phyloP scores from a whole-genome alignment of 148 eudicot genomes.

The Camellia lanceoleosa region DNA sequence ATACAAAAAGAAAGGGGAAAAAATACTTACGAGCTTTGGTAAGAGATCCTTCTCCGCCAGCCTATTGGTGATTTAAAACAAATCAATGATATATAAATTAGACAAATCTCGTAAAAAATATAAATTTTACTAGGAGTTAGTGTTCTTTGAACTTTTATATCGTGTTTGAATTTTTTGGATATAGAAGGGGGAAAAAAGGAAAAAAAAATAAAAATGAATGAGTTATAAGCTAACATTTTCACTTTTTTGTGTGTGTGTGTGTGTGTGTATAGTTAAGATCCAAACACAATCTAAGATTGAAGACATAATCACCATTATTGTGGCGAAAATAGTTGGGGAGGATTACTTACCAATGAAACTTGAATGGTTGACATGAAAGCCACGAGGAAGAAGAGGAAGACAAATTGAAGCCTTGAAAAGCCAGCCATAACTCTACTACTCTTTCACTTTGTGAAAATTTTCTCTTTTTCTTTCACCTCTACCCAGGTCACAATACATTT shows the following conservation, averaged over 20 bases:
- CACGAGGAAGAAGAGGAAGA: constrained; percentile 10
- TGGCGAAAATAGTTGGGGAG: background rate
- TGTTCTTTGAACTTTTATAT: too few relatives aligned
- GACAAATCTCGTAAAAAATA: background rate
- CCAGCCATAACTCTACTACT: background rate
- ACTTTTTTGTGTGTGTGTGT: too few relatives aligned
- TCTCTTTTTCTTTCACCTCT: too few relatives aligned
- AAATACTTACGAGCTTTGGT: background rate
- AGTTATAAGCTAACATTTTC: too few relatives aligned
- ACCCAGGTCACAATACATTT: background rate
- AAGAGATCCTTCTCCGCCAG: background rate
- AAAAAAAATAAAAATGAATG: too few relatives aligned
- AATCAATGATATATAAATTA: background rate
- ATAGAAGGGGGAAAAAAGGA: too few relatives aligned
- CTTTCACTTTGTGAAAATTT: background rate
- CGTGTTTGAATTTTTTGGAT: too few relatives aligned
- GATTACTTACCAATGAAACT: background rate
- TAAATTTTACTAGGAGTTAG: too few relatives aligned
- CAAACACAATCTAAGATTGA: too few relatives aligned
- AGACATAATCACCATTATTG: too few relatives aligned
- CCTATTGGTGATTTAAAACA: background rate
- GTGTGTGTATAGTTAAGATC: too few relatives aligned
- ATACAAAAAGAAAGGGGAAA: background rate
- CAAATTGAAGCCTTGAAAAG: background rate
- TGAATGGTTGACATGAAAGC: constrained; percentile 6